Evolutionary conservation across 2,329 filamentous ascomycete species (phyloP).

Genomic region (Penicillium sp.): DNA sequence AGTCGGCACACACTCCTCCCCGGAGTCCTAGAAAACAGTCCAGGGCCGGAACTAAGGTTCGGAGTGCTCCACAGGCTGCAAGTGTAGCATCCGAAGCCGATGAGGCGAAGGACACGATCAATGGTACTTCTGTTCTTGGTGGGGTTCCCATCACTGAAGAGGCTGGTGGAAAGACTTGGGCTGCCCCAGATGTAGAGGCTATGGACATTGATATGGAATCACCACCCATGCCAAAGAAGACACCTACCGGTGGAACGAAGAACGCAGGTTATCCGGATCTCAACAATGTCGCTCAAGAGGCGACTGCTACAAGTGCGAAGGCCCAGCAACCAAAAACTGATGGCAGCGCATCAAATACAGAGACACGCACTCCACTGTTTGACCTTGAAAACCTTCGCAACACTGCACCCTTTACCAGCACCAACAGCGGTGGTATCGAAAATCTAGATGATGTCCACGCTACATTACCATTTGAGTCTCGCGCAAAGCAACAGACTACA

Average conservation of each 20-base stretch:
- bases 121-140: conserved; percentile 20
- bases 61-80: conserved; percentile 33
- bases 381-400: conserved; percentile 54
- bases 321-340: conserved; percentile 9
- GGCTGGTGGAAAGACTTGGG: background rate
- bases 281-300: conserved; percentile 9
- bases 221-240: conserved; percentile 7
- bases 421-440: conserved; percentile 51
- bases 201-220: conserved; percentile 50
- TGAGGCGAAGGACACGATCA: conserved; percentile 35
- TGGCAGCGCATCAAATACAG: conserved; percentile 5
- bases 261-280: conserved; percentile 20
- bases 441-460: conserved; percentile 55
- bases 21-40: conserved; percentile 38
- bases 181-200: conserved; percentile 33
- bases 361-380: conserved; percentile 30
- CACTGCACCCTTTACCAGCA: conserved; percentile 50
- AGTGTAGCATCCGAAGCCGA: conserved; percentile 42
- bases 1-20: conserved; percentile 26
- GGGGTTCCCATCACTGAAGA: conserved; percentile 2
- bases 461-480: conserved; percentile 60
- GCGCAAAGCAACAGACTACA: conserved; percentile 46
- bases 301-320: conserved; percentile 13
- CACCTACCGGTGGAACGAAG: conserved; percentile 1
- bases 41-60: conserved; percentile 28